These are phyloP conservation scores for Lecanosticta acicola DNA, from an alignment of 2,329 filamentous ascomycete species.

Conservation along the genomic window DNA sequence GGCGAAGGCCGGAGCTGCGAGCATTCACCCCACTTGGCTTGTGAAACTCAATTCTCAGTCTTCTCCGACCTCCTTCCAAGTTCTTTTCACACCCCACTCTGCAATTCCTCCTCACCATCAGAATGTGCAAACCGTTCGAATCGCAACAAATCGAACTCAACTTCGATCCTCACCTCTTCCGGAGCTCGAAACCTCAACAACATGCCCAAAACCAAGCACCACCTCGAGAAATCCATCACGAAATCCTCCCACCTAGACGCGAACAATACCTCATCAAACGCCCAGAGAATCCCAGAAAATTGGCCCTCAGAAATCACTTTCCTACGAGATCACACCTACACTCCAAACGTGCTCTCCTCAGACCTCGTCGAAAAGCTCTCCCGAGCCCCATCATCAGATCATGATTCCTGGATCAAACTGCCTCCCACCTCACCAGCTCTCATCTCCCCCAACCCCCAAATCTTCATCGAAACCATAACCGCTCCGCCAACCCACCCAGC, in stretches of 20 bases:
- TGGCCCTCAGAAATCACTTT: slow-evolving; percentile 21
- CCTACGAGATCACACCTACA: slow-evolving; percentile 30
- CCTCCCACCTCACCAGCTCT: slow-evolving; percentile 11
- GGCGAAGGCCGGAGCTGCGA: no score
- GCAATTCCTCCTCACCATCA: background rate
- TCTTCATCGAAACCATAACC: slow-evolving; percentile 40
- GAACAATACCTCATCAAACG: background rate
- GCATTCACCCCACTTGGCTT: background rate
- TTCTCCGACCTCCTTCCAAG: no score
- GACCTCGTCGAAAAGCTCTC: slow-evolving; percentile 25
- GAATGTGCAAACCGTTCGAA: background rate
- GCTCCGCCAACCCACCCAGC: slow-evolving; percentile 42
- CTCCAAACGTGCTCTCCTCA: slow-evolving; percentile 19
- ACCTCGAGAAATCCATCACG: background rate
- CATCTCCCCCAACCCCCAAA: slow-evolving; percentile 32
- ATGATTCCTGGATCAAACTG: slow-evolving; percentile 23
- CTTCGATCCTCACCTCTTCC: background rate
- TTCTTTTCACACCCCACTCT: background rate
- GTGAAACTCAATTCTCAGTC: no score
- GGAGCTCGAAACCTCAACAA: background rate
- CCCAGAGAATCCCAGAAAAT: background rate
- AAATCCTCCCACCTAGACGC: background rate
- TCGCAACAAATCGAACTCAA: background rate
- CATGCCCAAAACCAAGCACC: background rate
- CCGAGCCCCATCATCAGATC: slow-evolving; percentile 20